Evolutionary conservation across 2,329 filamentous ascomycete species (phyloP).

Genomic region (Westerdykella sp.): DNA sequence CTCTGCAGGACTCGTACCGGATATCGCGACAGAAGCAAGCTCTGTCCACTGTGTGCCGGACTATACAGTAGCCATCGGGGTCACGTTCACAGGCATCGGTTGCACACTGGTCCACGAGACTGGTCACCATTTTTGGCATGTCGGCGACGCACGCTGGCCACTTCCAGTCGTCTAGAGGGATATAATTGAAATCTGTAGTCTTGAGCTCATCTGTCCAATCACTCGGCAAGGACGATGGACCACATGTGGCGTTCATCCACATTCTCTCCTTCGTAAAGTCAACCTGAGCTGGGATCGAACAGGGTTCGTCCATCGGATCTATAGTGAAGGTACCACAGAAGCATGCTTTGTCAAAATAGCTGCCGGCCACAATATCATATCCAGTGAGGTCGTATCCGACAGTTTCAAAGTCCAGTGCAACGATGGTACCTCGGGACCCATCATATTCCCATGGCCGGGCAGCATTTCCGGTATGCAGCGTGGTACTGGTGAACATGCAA

Average conservation of each 20-base stretch:
- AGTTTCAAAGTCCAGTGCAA: slow-evolving; percentile 28
- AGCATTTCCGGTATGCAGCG: too few relatives aligned
- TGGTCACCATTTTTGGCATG: slow-evolving; percentile 17
- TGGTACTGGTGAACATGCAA: slow-evolving; percentile 8
- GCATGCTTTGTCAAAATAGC: slow-evolving; percentile 31
- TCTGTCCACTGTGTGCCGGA: slow-evolving; percentile 22
- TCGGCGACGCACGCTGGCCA: slow-evolving; percentile 21
- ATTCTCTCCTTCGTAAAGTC: slow-evolving; percentile 23
- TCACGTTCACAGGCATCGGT: slow-evolving; percentile 29
- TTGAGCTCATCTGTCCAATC: slow-evolving; percentile 25
- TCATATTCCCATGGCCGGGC: too few relatives aligned
- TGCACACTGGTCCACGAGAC: slow-evolving; percentile 19
- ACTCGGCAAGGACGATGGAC: slow-evolving; percentile 13
- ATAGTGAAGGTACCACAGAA: slow-evolving; percentile 23
- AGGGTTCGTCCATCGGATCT: slow-evolving; percentile 12
- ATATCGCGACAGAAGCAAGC: slow-evolving; percentile 27
- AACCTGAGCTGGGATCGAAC: slow-evolving; percentile 11
- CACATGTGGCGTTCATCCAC: slow-evolving; percentile 31
- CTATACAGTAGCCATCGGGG: slow-evolving; percentile 25
- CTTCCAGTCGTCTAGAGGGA: slow-evolving; percentile 23
- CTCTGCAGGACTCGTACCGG: slow-evolving; percentile 22
- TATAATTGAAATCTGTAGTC: slow-evolving; percentile 21
- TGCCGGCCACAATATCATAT: slow-evolving; percentile 10
- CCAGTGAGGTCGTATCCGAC: slow-evolving; percentile 27
- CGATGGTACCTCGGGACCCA: slow-evolving; percentile 13